Evolutionary conservation across 257 asterid species (phyloP).

Genomic region (Verbena officinalis): DNA sequence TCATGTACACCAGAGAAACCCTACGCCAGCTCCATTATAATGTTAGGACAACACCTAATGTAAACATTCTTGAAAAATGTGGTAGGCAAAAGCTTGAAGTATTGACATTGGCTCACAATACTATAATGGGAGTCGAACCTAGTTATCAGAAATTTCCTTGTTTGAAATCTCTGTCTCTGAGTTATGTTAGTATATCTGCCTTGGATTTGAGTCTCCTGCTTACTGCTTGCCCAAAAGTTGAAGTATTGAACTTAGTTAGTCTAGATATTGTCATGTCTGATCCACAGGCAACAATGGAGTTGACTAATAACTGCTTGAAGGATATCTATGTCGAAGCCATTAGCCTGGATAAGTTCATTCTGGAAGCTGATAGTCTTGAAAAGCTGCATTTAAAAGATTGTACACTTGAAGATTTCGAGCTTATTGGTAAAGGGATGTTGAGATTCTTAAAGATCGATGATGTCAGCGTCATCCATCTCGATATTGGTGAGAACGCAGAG

Average conservation of each 20-base stretch:
- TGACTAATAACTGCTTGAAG: slow-evolving; percentile 59
- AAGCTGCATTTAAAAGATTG: slow-evolving; percentile 80
- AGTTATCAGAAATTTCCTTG: slow-evolving; percentile 70
- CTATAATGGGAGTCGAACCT: slow-evolving; percentile 74
- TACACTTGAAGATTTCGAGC: slow-evolving; percentile 75
- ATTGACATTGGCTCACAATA: slow-evolving; percentile 71
- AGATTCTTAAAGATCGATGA: slow-evolving; percentile 69
- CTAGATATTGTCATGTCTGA: slow-evolving; percentile 84
- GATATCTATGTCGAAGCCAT: slow-evolving; percentile 75
- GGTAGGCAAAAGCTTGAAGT: slow-evolving; percentile 78
- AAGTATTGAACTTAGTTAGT: slow-evolving; percentile 56
- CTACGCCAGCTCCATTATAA: slow-evolving; percentile 68
- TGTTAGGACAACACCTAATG: slow-evolving; percentile 71
- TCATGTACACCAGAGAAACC: slow-evolving; percentile 74
- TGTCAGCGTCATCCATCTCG: slow-evolving; percentile 86
- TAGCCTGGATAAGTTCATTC: slow-evolving; percentile 72
- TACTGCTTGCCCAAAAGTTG: slow-evolving; percentile 65
- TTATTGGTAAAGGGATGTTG: slow-evolving; percentile 65
- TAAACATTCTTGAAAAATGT: slow-evolving; percentile 79
- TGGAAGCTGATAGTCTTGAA: slow-evolving; percentile 76
- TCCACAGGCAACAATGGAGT: slow-evolving; percentile 65
- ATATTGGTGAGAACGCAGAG: slow-evolving; percentile 73
- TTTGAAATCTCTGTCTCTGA: slow-evolving; percentile 59
- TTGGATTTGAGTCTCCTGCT: slow-evolving; percentile 72
- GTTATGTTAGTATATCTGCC: slow-evolving; percentile 73